Percentiles rank a stretch among this genome's conserved stretches.
Evolutionary conservation across 768 basidiomycete species (phyloP).

Genomic region (Termitomyces sp.): DNA sequence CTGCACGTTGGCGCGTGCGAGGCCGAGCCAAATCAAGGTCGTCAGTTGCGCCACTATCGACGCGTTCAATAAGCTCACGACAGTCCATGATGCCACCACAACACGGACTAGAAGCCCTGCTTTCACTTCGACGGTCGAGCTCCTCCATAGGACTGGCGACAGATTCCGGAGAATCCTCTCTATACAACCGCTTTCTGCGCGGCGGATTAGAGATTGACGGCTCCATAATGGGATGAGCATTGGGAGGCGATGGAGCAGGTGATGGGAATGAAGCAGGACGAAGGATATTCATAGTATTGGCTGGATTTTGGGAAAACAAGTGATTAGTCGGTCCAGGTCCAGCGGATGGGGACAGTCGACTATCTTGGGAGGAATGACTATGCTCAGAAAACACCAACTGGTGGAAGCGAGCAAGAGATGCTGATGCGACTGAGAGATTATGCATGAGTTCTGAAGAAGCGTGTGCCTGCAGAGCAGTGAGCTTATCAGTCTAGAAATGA

Average conservation of each 20-base stretch:
- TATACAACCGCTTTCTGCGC: slow-evolving; percentile 30
- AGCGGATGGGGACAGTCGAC: slow-evolving; percentile 7
- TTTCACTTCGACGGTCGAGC: slow-evolving; percentile 9
- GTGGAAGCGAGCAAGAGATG: slow-evolving; percentile 54
- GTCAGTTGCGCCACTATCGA: slow-evolving; percentile 12
- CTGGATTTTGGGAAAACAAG: slow-evolving; percentile 4
- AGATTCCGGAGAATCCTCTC: slow-evolving; percentile 27
- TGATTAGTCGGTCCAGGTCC: slow-evolving; percentile 8
- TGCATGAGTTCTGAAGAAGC: slow-evolving; percentile 52
- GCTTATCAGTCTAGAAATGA: slow-evolving; percentile 6
- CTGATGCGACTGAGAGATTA: slow-evolving; percentile 40
- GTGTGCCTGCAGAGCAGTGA: slow-evolving; percentile 33
- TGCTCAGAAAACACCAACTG: slow-evolving; percentile 38
- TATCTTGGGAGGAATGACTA: slow-evolving; percentile 7
- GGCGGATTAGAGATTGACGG: slow-evolving; percentile 4
- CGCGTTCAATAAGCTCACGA: slow-evolving; percentile 32
- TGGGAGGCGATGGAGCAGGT: slow-evolving; percentile 21
- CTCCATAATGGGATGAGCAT: slow-evolving; percentile 5
- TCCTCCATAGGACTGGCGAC: slow-evolving; percentile 7
- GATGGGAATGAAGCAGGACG: slow-evolving; percentile 26
- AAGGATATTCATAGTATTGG: slow-evolving; percentile 11
- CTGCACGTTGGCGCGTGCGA: not conserved
- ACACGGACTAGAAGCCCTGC: slow-evolving; percentile 30
- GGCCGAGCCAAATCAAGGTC: not conserved
- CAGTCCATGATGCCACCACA: slow-evolving; percentile 52